Evolutionary conservation across 257 asterid genomes (phyloP).

Genomic region (Capsicum chinense): DNA sequence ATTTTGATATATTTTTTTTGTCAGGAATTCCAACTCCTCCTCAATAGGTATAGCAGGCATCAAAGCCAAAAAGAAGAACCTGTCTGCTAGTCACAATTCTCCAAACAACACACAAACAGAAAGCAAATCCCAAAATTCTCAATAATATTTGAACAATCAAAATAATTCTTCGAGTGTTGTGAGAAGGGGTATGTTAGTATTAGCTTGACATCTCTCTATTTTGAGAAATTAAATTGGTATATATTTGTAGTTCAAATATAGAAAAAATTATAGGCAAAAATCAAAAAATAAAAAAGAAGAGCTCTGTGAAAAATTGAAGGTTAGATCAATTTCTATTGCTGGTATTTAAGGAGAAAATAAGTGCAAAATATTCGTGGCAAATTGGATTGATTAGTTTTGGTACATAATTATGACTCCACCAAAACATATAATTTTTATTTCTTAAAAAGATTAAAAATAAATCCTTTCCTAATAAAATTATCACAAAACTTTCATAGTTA

Average conservation of each 20-base stretch:
- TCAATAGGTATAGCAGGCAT: conserved; percentile 58
- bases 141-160: conserved; percentile 44
- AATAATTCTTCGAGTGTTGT: conserved; percentile 39
- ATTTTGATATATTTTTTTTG: no score
- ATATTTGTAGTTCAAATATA: no score
- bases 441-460: not conserved
- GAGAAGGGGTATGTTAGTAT: conserved; percentile 27
- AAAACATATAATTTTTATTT: not conserved
- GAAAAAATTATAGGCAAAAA: not conserved
- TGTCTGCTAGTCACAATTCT: conserved; percentile 56
- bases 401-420: not conserved
- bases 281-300: no score
- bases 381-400: not conserved
- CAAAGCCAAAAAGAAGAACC: conserved; percentile 39
- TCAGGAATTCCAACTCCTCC: no score
- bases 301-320: not conserved
- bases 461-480: not conserved
- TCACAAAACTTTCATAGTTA: not conserved
- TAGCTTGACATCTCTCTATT: conserved; percentile 28
- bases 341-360: not conserved
- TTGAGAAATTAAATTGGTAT: no score
- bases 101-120: conserved; percentile 57
- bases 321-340: not conserved
- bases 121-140: conserved; percentile 47
- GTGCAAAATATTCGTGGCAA: not conserved